Evolutionary conservation across 202 grass and related monocot species (phyloP), one percentile per base, ranked within the genome.

Genomic region (Digitaria exilis): DNA sequence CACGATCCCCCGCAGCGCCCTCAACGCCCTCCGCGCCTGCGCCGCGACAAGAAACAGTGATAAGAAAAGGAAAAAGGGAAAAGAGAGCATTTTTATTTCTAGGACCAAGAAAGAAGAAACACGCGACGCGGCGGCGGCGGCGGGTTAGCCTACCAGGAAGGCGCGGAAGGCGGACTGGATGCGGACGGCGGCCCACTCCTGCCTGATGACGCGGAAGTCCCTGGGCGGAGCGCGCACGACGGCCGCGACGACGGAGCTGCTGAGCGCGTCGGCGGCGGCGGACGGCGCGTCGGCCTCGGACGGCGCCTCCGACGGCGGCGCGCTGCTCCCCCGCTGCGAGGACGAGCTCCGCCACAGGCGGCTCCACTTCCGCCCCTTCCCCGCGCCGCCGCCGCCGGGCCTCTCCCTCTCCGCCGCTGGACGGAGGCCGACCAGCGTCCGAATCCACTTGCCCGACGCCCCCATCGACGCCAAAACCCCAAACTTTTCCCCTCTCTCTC

Each of bases 131-230:
- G 26, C 54, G 64, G 29, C 10, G 48, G 77, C 17, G 54, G 54
- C 35, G 28, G 26, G 6, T 7, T 26, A 22, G 19, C 22, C 0
- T 84, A 97, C 94, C 88, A 97, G 78, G 70, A 94, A 94, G 24
- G 88, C 89, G 69, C 94, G 94, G 71, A 97, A 97, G 30, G 92
- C 94, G 12, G 87, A 81, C 71, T 97, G 94, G 76, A 97, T 97
- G 71, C 85, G 85, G 51, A 94, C 50, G n/a, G 94, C 88, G 0
- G 90, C 92, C 92, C 85, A 92, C 72, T 94, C 92, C 78, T 81
- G 82, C 73, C 85, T 83, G 44, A 90, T 84, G 41, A 83, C 64
- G 60, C 82, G 89, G 87, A 97, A 97, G 58, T 97, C 91, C 76
- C 31, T 89, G 9, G 89, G 85, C 35, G 87, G 89, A 45, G 85